Evolutionary conservation across 441 rosid species (phyloP), one percentile per base, ranked within the genome.

Genomic region (Adansonia grandidieri): DNA sequence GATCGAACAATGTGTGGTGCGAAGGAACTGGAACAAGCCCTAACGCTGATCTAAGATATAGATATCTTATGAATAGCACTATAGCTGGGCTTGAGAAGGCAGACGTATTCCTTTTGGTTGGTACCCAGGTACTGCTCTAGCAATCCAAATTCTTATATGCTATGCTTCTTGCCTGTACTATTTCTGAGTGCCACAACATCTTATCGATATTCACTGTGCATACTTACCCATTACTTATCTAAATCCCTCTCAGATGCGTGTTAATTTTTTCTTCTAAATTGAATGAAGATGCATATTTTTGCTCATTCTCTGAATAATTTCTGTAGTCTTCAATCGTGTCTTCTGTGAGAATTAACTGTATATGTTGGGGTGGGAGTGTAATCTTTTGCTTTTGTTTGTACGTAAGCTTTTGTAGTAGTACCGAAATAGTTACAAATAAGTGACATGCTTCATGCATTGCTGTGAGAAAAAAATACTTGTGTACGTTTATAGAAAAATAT

Each of bases 81-180:
- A 92, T 96, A 78, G 86, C 88, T 83, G 96, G 93, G 74, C 97
- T 96, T 74, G 99, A 96, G 86, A 92, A 92, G 68, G 97, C 98
- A 14, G 98, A 93, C 80, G 85, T 84, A 50, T 92, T 96, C 89
- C 99, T 96, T 72, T 85, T 96, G 84, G 89, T 96, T 80, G 99
- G 98, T 61, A 91, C 99, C 45, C 93, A 95, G 95, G 98, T 95
- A 87, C 81, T 60, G 54, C 73, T 60, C 15, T 8, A 7, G 58
- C 40, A 37, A 64, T 47, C 14, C 40, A 3, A 47, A n/a, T 72
- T n/a, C 24, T 28, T 13, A 1, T 19, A 40, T 14, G 20, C 1
- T 14, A 17, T 58, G 1, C 3, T 17, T 71, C 28, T 15, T 72
- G 28, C 4, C 11, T 37, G 37, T 17, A 9, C 51, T 10, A 17